Percentiles rank a stretch among this genome's conserved stretches.
phyloP scores from a whole-genome alignment of 768 basidiomycete genomes.

The Suillus ampliporus region DNA sequence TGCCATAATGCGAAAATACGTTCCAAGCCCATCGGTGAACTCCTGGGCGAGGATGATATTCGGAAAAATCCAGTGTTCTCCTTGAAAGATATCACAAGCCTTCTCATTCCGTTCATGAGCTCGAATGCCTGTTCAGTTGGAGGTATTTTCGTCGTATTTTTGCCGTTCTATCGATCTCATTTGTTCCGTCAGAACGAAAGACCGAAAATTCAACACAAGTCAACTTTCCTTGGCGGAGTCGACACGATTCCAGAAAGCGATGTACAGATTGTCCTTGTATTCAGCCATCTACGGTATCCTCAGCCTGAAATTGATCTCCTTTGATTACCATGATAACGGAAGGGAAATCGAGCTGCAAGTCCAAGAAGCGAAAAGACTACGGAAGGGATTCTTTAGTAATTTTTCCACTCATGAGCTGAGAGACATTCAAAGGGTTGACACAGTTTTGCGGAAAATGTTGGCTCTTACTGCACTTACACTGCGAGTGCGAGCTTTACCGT shows the following conservation, averaged over 20 bases:
- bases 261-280: slow-evolving; percentile 36
- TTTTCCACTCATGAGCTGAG: slow-evolving; percentile 23
- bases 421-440: slow-evolving; percentile 26
- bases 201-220: slow-evolving; percentile 38
- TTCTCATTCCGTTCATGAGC: slow-evolving; percentile 23
- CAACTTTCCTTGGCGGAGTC: slow-evolving; percentile 39
- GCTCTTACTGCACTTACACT: too few species aligned
- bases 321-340: slow-evolving; percentile 5
- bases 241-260: slow-evolving; percentile 32
- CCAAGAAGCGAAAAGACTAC: slow-evolving; percentile 16
- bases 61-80: slow-evolving; percentile 23
- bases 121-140: slow-evolving; percentile 26
- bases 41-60: slow-evolving; percentile 15
- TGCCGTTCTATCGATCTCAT: slow-evolving; percentile 8
- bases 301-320: too few species aligned
- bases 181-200: slow-evolving; percentile 39
- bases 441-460: slow-evolving; percentile 22
- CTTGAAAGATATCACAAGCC: slow-evolving; percentile 24
- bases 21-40: slow-evolving; percentile 4
- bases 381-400: slow-evolving; percentile 17
- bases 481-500: too few species aligned
- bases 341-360: neutral
- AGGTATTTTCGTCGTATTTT: slow-evolving; percentile 18
- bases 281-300: slow-evolving; percentile 20
- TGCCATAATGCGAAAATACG: slow-evolving; percentile 12